These are phyloP conservation scores for Eutrema yunnanense DNA, from an alignment of 345 rosid species.

Conservation along the genomic window DNA sequence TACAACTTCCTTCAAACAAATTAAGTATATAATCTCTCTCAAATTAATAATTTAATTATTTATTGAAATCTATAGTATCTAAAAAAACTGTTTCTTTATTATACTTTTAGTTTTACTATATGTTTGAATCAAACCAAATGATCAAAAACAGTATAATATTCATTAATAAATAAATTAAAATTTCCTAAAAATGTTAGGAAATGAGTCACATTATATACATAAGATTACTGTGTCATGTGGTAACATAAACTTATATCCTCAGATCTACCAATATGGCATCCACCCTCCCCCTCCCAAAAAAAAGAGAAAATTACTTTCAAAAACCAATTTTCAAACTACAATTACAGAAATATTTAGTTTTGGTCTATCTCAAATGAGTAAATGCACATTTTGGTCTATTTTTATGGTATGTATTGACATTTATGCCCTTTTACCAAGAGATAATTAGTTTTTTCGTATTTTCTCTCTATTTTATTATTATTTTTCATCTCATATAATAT, in stretches of 20 bases:
- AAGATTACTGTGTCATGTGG: not conserved
- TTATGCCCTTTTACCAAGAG: no score
- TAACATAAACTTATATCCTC: not conserved
- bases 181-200: not conserved
- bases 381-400: no score
- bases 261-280: not conserved
- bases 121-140: not conserved
- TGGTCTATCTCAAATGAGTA: no score
- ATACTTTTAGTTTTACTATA: not conserved
- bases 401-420: no score
- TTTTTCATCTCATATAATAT: no score
- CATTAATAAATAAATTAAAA: not conserved
- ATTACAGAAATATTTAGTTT: no score
- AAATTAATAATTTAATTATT: not conserved
- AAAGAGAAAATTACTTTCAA: no score
- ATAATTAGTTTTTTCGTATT: no score
- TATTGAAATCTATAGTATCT: not conserved
- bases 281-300: no score
- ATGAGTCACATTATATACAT: not conserved
- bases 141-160: not conserved
- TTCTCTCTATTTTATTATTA: no score
- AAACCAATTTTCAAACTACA: no score
- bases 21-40: not conserved
- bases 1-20: not conserved
- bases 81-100: not conserved